A percentile compares a stretch with the other conserved stretches of the same genome.
These are phyloP conservation scores for Xylaria sp. DNA, from an alignment of 2,329 filamentous ascomycete species.

Conservation along the genomic window DNA sequence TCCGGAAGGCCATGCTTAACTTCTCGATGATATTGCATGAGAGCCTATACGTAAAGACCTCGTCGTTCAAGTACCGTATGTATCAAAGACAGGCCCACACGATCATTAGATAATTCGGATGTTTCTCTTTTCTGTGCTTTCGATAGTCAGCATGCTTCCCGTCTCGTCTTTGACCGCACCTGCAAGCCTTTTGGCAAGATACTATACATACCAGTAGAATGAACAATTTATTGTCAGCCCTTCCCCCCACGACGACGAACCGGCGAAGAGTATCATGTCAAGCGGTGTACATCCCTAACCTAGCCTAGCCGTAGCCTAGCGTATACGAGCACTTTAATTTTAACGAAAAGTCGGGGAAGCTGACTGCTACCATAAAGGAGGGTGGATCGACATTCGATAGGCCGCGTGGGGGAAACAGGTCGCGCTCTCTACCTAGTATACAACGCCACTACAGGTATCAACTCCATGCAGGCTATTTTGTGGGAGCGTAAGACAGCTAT, in stretches of 20 bases:
- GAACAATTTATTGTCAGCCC: not conserved
- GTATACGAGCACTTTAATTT: constrained; percentile 6
- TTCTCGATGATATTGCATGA: constrained; percentile 10
- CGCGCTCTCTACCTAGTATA: not conserved
- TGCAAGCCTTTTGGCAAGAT: not conserved
- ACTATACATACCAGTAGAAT: not conserved
- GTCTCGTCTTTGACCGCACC: not conserved
- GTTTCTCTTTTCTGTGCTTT: not conserved
- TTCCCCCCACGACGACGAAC: constrained; percentile 5
- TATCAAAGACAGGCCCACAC: not conserved
- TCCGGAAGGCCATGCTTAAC: constrained; percentile 3
- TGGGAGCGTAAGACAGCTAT: constrained; percentile 2
- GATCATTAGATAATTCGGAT: not conserved
- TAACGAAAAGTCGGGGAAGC: not conserved
- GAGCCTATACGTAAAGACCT: constrained; percentile 3
- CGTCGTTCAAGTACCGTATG: not conserved
- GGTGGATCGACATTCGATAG: constrained; percentile 23
- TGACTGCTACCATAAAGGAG: constrained; percentile 18
- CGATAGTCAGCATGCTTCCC: not conserved
- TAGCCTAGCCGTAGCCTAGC: constrained; percentile 11
- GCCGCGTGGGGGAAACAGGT: constrained; percentile 2
- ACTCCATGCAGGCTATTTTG: constrained; percentile 16
- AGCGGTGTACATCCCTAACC: not conserved
- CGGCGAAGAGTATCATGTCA: constrained; percentile 11
- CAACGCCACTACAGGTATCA: constrained; percentile 13